Evolutionary conservation across 352 stramenopile genomes (phyloP).

Genomic region (Globisporangium paroecandrum): DNA sequence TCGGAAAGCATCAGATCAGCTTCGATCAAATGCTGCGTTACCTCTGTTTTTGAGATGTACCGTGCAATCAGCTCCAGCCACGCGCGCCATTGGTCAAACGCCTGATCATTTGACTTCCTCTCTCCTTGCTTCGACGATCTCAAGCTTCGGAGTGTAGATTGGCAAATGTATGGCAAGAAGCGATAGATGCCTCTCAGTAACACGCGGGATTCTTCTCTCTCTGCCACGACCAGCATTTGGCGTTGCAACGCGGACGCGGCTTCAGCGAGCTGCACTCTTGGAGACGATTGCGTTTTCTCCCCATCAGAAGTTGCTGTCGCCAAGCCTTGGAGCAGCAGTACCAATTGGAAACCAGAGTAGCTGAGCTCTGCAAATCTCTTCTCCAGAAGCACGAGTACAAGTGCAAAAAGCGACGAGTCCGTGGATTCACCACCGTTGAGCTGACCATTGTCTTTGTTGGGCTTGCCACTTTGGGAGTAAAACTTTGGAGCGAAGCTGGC

Average conservation of each 20-base stretch:
- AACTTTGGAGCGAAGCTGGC: constrained; percentile 27
- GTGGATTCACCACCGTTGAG: background rate
- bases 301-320: background rate
- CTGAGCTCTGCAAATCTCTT: constrained; percentile 34
- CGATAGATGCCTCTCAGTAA: constrained; percentile 44
- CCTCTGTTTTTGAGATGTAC: constrained; percentile 42
- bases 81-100: constrained; percentile 39
- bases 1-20: constrained; percentile 45
- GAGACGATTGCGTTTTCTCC: background rate
- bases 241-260: constrained; percentile 37
- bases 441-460: background rate
- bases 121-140: constrained; percentile 13
- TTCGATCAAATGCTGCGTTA: constrained; percentile 51
- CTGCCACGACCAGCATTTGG: constrained; percentile 36
- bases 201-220: constrained; percentile 18
- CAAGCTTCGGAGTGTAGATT: constrained; percentile 42
- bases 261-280: constrained; percentile 11
- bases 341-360: constrained; percentile 42
- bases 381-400: constrained; percentile 30
- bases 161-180: constrained; percentile 58
- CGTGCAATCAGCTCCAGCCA: constrained; percentile 51
- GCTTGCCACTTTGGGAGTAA: background rate
- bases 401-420: background rate
- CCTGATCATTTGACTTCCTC: constrained; percentile 2
- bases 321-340: constrained; percentile 44